phyloP scores from a whole-genome alignment of 2,329 filamentous ascomycete genomes.

The Cladophialophora psammophila region DNA sequence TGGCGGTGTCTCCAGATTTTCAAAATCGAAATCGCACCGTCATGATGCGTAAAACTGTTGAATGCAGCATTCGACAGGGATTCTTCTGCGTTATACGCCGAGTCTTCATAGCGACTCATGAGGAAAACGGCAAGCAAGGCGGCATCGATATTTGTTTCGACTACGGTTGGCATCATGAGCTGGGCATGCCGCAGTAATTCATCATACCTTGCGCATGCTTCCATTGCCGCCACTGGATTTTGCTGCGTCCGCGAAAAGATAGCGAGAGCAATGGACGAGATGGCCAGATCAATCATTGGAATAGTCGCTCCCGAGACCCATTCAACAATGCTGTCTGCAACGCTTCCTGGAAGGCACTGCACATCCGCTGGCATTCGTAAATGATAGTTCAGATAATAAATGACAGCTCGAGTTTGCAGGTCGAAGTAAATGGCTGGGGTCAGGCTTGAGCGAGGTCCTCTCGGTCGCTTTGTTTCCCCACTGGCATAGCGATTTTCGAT shows the following conservation, averaged over 20 bases:
- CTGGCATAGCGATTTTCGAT: conserved; percentile 44
- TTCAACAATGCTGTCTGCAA: conserved; percentile 30
- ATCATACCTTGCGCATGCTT: conserved; percentile 41
- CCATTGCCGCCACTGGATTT: conserved; percentile 38
- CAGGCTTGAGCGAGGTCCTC: conserved; percentile 44
- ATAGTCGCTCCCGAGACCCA: conserved; percentile 25
- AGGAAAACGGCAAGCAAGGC: conserved; percentile 39
- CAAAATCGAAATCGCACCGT: conserved; percentile 44
- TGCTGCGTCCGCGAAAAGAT: conserved; percentile 42
- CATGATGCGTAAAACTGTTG: conserved; percentile 49
- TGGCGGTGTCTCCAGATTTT: conserved; percentile 42
- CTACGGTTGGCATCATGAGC: conserved; percentile 3
- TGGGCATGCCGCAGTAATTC: conserved; percentile 39
- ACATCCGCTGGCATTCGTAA: conserved; percentile 33
- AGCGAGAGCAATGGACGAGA: conserved; percentile 44
- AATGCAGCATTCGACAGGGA: neutral
- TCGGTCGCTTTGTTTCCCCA: conserved; percentile 44
- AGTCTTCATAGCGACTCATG: conserved; percentile 41
- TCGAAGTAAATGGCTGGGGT: conserved; percentile 34
- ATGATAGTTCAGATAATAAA: conserved; percentile 42
- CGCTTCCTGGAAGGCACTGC: conserved; percentile 28
- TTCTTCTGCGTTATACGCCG: conserved; percentile 11
- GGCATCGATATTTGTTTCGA: conserved; percentile 32
- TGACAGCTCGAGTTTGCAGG: conserved; percentile 41
- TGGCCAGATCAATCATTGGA: conserved; percentile 42